Evolutionary conservation across 345 rosid species (phyloP), one percentile per base, ranked within the genome.

Genomic region (Lepidium sativum): DNA sequence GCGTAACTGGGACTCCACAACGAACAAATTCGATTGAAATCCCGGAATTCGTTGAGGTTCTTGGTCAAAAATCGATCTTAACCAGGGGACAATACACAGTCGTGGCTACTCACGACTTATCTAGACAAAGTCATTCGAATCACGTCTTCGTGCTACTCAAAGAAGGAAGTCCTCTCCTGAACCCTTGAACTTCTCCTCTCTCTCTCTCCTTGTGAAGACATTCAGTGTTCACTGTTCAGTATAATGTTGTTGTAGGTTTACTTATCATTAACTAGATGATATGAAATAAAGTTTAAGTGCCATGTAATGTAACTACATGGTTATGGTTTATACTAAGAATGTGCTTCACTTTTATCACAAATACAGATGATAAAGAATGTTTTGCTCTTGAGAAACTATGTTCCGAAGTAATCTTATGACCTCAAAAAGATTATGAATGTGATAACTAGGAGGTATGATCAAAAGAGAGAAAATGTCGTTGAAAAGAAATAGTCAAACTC

Each of bases 81-180:
- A 80, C 15, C 91, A 5, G 81, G 77, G 77, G 78, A 65, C 54
- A 86, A 79, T n/a, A 87, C 96, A 0, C 73, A 88, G 66, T 86
- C 96, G 12, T 91, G 98, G 98, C 73, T 91, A 2, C 85, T 91
- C 1, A 91, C 98, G 11, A 88, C 98, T 10, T 91, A 83, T 80
- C 81, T 88, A 0, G 94, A 91, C 31, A 79, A 83, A 33, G 94
- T 88, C 1, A 80, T 91, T 74, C 73, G 97, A 1, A 91, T 88
- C 63, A 87, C 17, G 68, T 91, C 54, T 91, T 86, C 35, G 96
- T 91, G 63, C 91, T 91, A 35, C 68, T 91, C 77, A 91, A 88
- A 82, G 89, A 88, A 69, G 94, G 91, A 72, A 84, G 89, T 73
- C 52, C 86, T 11, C 82, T 86, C 64, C 69, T 91, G 78, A 72